Conservation (phyloP, 768 basidiomycete species). For the Lenzites betulinus region DNA sequence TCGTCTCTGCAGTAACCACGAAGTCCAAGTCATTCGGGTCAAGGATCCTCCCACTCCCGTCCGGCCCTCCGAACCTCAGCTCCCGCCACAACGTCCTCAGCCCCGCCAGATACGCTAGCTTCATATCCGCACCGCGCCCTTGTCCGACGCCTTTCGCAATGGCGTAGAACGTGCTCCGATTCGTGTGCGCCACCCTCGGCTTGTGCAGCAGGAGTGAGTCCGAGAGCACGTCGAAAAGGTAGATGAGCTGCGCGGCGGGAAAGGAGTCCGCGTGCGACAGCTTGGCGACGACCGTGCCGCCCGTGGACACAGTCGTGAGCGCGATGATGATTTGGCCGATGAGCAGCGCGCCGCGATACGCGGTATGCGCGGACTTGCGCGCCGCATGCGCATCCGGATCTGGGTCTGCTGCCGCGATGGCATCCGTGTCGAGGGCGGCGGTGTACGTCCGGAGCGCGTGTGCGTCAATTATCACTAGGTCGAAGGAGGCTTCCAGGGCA, state of each 20-base stretch:
- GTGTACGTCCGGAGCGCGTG: conserved; percentile 33
- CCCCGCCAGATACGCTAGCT: conserved; percentile 13
- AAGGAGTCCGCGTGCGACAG: conserved; percentile 33
- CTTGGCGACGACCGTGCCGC: conserved; percentile 37
- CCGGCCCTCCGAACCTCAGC: conserved; percentile 26
- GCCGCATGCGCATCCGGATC: not conserved
- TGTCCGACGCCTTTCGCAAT: conserved; percentile 32
- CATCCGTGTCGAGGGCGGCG: too few relatives aligned
- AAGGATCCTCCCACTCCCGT: conserved; percentile 23
- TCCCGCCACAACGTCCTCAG: conserved; percentile 33
- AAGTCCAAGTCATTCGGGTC: conserved; percentile 33
- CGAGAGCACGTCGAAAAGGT: conserved; percentile 33
- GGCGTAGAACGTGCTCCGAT: conserved; percentile 35
- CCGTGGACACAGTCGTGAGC: conserved; percentile 25
- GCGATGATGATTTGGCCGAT: conserved; percentile 36
- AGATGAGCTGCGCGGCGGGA: conserved; percentile 33
- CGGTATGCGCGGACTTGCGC: conserved; percentile 5
- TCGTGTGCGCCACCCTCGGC: conserved; percentile 33
- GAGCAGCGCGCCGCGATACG: conserved; percentile 30
- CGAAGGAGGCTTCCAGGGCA: conserved; percentile 17
- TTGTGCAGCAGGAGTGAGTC: conserved; percentile 30
- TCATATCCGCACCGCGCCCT: conserved; percentile 15
- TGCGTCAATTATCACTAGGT: conserved; percentile 37
- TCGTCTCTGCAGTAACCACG: conserved; percentile 24
- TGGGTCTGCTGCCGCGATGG: too few relatives aligned